Conservation (phyloP, 2,329 filamentous ascomycete genomes). For the Sporothrix dimorphospora region DNA sequence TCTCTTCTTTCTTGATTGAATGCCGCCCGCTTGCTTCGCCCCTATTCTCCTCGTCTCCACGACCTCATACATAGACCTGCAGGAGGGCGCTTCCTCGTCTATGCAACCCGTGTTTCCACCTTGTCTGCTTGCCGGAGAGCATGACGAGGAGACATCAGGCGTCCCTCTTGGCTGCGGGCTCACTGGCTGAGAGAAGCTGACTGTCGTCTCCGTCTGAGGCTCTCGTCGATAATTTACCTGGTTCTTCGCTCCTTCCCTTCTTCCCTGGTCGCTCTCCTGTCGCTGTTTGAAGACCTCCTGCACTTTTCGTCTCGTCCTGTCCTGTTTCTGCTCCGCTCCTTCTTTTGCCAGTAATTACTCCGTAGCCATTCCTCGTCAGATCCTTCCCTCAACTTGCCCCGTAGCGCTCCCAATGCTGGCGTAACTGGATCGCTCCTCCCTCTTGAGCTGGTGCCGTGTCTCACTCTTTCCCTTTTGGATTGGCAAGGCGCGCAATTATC, state of each 20-base stretch:
- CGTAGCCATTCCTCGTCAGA: background rate
- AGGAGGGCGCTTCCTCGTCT: slow-evolving; percentile 18
- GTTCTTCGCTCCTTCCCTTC: background rate
- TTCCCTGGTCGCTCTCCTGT: background rate
- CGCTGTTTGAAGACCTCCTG: background rate
- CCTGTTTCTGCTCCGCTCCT: slow-evolving; percentile 11
- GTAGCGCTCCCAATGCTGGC: background rate
- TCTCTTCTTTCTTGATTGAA: background rate
- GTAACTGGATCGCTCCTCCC: background rate
- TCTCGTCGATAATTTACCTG: background rate
- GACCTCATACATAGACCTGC: slow-evolving; percentile 20
- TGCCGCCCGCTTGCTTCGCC: background rate
- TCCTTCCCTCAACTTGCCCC: background rate
- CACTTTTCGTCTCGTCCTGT: slow-evolving; percentile 7
- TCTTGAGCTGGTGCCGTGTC: background rate
- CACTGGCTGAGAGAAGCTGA: background rate
- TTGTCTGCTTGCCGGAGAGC: background rate
- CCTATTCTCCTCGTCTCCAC: slow-evolving; percentile 3
- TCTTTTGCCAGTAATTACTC: background rate
- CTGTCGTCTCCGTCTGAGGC: background rate
- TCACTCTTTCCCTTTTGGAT: slow-evolving; percentile 9
- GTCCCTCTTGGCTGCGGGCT: background rate
- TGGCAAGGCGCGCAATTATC: background rate
- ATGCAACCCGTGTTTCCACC: background rate
- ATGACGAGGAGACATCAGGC: background rate